A percentile compares a stretch with the other conserved stretches of the same genome.
Evolutionary conservation across 2,329 filamentous ascomycete genomes (phyloP).

Genomic region (Paraphaeosphaeria sporulosa): DNA sequence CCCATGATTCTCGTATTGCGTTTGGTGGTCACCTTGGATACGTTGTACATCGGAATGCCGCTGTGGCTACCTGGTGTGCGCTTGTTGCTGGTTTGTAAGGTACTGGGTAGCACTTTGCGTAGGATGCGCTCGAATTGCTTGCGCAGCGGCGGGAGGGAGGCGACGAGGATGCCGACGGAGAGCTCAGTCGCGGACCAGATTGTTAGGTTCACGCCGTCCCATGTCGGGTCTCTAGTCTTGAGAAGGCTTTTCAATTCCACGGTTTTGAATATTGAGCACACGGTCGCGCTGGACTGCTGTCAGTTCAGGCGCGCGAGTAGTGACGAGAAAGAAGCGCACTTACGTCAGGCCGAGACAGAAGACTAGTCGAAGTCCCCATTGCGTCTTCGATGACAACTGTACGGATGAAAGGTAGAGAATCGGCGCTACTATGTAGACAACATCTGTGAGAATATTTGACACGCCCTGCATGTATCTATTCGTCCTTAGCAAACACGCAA

Average conservation of each 20-base stretch:
- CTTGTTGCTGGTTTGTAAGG: constrained; percentile 16
- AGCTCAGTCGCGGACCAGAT: constrained; percentile 36
- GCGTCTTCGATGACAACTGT: constrained; percentile 33
- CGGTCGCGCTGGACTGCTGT: constrained; percentile 22
- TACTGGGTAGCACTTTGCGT: constrained; percentile 25
- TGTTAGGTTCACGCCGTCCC: constrained; percentile 33
- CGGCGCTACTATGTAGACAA: constrained; percentile 36
- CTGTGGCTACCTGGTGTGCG: constrained; percentile 16
- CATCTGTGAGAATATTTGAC: constrained; percentile 37
- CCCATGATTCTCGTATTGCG: constrained; percentile 23
- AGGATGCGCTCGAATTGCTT: constrained; percentile 35
- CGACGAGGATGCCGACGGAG: constrained; percentile 35
- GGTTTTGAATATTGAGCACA: constrained; percentile 35
- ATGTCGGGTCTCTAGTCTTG: constrained; percentile 33
- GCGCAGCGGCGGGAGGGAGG: constrained; percentile 34
- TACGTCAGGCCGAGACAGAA: constrained; percentile 37
- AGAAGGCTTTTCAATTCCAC: constrained; percentile 28
- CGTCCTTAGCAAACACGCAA: background rate
- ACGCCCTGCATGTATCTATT: constrained; percentile 23
- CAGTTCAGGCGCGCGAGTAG: background rate
- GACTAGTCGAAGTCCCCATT: constrained; percentile 36
- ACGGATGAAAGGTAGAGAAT: constrained; percentile 35
- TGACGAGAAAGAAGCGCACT: constrained; percentile 3
- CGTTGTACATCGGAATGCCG: constrained; percentile 29
- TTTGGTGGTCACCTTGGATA: constrained; percentile 8